A percentile compares a stretch with the other conserved stretches of the same genome.
These are phyloP conservation scores for Colletotrichum echinochloae DNA, from an alignment of 2,329 filamentous ascomycete genomes.

Conservation along the genomic window DNA sequence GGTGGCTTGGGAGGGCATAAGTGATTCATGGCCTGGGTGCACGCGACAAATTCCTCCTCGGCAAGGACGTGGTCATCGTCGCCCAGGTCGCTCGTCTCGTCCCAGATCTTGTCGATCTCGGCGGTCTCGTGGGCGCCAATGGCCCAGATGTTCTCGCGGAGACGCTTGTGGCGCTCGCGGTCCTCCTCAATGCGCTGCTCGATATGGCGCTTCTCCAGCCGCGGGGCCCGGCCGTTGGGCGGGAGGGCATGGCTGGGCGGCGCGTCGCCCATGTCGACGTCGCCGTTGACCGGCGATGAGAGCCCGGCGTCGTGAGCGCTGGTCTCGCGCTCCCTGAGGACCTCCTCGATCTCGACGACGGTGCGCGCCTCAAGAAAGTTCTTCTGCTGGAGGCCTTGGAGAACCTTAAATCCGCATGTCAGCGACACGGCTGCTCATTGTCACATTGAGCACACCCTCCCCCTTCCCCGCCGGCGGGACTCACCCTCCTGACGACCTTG, in stretches of 20 bases:
- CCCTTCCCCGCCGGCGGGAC: too few relatives aligned
- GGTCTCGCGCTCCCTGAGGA: conserved; percentile 82
- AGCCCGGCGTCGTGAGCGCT: conserved; percentile 67
- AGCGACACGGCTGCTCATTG: conserved; percentile 9
- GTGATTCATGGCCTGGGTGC: conserved; percentile 47
- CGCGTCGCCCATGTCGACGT: conserved; percentile 55
- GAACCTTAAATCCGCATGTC: conserved; percentile 62
- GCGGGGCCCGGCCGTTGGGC: conserved; percentile 49
- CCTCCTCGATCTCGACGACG: conserved; percentile 83
- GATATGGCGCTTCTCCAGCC: conserved; percentile 86
- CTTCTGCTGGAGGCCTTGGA: conserved; percentile 77
- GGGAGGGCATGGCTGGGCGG: conserved; percentile 57
- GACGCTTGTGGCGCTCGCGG: conserved; percentile 90
- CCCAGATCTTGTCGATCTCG: conserved; percentile 86
- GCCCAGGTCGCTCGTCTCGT: conserved; percentile 86
- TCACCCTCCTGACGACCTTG: conserved; percentile 87
- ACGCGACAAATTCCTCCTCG: conserved; percentile 75
- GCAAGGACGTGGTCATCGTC: conserved; percentile 86
- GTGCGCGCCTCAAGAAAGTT: conserved; percentile 79
- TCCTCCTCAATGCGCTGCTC: conserved; percentile 98
- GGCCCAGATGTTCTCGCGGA: conserved; percentile 94
- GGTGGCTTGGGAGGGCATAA: conserved; percentile 36
- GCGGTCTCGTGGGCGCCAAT: conserved; percentile 73
- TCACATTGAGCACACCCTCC: not conserved
- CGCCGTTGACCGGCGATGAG: conserved; percentile 61